A percentile compares a stretch with the other conserved stretches of the same genome.
Evolutionary conservation across 306 rosid species (phyloP).

Genomic region (Coriaria nepalensis): DNA sequence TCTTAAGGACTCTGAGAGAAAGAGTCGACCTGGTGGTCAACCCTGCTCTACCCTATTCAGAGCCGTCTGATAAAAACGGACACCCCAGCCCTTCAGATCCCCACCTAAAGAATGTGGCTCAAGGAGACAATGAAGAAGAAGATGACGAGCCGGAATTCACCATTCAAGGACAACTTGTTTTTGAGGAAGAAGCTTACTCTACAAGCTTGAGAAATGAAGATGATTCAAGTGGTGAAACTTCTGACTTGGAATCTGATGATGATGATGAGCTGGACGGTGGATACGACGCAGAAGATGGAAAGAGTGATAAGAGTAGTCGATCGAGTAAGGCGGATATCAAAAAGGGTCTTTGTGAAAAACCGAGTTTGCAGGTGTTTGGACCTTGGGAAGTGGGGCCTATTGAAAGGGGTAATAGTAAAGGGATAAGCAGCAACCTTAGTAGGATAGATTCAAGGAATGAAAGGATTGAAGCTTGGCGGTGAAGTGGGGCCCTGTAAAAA

Average conservation of each 20-base stretch:
- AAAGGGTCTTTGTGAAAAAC: constrained; percentile 24
- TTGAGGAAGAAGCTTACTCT: constrained; percentile 23
- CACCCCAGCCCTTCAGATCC: constrained; percentile 30
- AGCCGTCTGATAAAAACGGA: constrained; percentile 48
- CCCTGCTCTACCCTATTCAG: constrained; percentile 19
- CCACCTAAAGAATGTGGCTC: constrained; percentile 19
- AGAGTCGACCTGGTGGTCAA: constrained; percentile 47
- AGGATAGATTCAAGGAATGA: constrained; percentile 34
- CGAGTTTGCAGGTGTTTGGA: constrained; percentile 21
- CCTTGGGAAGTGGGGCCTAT: constrained; percentile 15
- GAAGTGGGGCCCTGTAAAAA: constrained; percentile 9
- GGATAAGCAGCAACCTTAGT: constrained; percentile 36
- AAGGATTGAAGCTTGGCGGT: constrained; percentile 56
- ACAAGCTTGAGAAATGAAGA: constrained; percentile 14
- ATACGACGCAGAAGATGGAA: no score
- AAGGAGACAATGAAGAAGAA: constrained; percentile 16
- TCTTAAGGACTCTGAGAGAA: constrained; percentile 40
- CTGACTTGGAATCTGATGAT: no score
- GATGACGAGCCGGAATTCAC: constrained; percentile 21
- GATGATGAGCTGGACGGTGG: no score
- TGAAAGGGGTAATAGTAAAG: constrained; percentile 22
- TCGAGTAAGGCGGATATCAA: constrained; percentile 30
- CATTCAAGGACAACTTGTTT: constrained; percentile 20
- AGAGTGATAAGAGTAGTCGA: constrained; percentile 17
- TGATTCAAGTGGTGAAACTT: no score